Base-by-base conservation (phyloP, 2,329 filamentous ascomycete genomes). In the Bipolaris oryzae region DNA sequence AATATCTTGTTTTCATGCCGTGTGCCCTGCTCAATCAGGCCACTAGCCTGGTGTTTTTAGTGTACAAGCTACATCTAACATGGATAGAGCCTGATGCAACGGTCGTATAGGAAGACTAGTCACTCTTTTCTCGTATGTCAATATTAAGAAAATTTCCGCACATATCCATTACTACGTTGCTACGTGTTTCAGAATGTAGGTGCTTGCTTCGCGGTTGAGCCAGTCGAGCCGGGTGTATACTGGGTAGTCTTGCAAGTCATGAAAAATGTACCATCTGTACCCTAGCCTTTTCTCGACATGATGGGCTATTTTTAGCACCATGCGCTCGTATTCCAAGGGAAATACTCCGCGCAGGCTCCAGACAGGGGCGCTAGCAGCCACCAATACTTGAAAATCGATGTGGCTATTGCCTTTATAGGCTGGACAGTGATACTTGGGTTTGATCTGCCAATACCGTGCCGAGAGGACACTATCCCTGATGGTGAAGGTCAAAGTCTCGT, bases 301-400 rank as follows among this genome's bases (percentile, higher is more conserved):
- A 38, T 10, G 21, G 25, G 51, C 58, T 61, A 63, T 61, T 63
- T 63, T 61, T 63, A 63, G 61, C 16, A 18, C 38, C 18, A 34
- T 41, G 43, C 43, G 48, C 50, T 50, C 55, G 61, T 55, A 49
- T 53, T 15, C 43, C 42, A 45, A 45, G 18, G 18, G 13, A 35
- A 43, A 37, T 23, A 43, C 10, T 42, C 50, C 42, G 50, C 42
- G 21, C 13, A 50, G 33, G 50, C 15, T 11, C 42, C 41, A 16
- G 49, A 10, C 41, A 42, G 44, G 38, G 54, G 41, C 37, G 50
- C 41, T 33, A 42, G 42, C 48, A 57, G 50, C 54, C 57, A 60
- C 57, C 35, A 47, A 48, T 47, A 44, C 41, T 53, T 6, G 38
- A 16, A 43, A 60, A 57, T 53, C 46, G 57, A 45, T 35, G 39